Evolutionary conservation across 2,329 filamentous ascomycete species (phyloP), one percentile per base, ranked within the genome.

Genomic region (Fusarium piperis): DNA sequence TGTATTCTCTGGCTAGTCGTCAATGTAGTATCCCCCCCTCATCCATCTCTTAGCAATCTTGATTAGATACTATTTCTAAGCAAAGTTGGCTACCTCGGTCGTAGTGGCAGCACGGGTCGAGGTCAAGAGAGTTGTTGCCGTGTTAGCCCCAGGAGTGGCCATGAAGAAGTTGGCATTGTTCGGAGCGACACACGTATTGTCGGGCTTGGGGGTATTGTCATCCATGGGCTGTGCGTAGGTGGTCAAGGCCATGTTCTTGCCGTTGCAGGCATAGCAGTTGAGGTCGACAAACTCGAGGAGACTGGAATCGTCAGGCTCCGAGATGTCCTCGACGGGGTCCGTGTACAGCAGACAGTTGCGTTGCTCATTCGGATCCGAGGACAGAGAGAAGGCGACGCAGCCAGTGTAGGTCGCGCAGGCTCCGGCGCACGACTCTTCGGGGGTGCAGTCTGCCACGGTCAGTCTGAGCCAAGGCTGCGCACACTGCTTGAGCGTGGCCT

Each of bases 281-380:
- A 62, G 52, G 13, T 62, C 52, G 7, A 51, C 16, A 58, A 62
- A 62, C 39, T 48, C 39, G 2, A 38, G 23, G 3, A 38, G 30
- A 4, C 52, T 48, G 5, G 32, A 13, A 4, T 32, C 39, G 11
- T 58, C 39, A 3, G 39, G 8, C 9, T 62, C 32, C 3, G 60
- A 57, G 52, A 62, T 58, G 8, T 38, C 33, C 12, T 30, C 30
- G 10, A 51, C 60, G 6, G 52, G 13, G 15, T 62, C 60, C 15
- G 60, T 62, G 32, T 62, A 62, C 18, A 58, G 15, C 10, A 62
- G 32, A 28, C 60, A 62, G 52, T 62, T 62, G 20, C 30, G 35
- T 30, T 23, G 28, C 30, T 57, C 51, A 16, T 36, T 16, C 3
- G 60, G 39, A 11, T 56, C 38, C 3, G 60, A 62, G 10, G 60